A percentile compares a stretch with the other conserved stretches of the same genome.
These are phyloP conservation scores for Apiotrichum montevideense DNA, from an alignment of 1,284 basidiomycete species.

Conservation along the genomic window DNA sequence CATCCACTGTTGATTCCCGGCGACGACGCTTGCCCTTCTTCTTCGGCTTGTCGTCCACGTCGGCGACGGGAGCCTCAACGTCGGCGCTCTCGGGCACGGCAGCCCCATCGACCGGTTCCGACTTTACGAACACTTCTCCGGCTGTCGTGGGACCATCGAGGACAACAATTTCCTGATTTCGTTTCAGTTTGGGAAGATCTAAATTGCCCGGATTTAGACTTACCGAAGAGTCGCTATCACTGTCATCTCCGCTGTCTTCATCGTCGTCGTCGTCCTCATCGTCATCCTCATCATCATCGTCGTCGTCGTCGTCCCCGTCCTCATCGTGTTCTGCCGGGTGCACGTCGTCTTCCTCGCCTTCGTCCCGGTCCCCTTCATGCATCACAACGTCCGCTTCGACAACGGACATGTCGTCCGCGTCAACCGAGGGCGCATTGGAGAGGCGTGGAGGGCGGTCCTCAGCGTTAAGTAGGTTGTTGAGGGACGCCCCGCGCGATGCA, in stretches of 20 bases:
- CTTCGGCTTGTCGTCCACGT: slow-evolving; percentile 41
- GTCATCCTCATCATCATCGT: too few species aligned
- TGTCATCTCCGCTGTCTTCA: not conserved
- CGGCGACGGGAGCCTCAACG: slow-evolving; percentile 3
- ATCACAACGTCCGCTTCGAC: too few species aligned
- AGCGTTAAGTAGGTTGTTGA: not conserved
- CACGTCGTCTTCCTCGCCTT: too few species aligned
- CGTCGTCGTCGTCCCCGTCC: too few species aligned
- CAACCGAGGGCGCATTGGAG: slow-evolving; percentile 2
- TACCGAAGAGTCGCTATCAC: not conserved
- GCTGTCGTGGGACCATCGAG: too few species aligned
- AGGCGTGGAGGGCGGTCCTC: not conserved
- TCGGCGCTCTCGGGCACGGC: not conserved
- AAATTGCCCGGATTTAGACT: too few species aligned
- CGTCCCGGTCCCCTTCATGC: too few species aligned
- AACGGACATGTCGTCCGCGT: slow-evolving; percentile 7
- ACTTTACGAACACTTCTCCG: too few species aligned
- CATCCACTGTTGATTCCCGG: slow-evolving; percentile 35
- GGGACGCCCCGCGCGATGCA: not conserved
- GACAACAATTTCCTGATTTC: too few species aligned
- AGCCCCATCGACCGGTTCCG: not conserved
- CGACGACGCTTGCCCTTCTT: slow-evolving; percentile 26
- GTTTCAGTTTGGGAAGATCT: too few species aligned
- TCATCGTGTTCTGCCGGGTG: too few species aligned
- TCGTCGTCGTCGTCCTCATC: too few species aligned